Base-by-base conservation (phyloP, 345 rosid species). In the Salix purpurea region DNA sequence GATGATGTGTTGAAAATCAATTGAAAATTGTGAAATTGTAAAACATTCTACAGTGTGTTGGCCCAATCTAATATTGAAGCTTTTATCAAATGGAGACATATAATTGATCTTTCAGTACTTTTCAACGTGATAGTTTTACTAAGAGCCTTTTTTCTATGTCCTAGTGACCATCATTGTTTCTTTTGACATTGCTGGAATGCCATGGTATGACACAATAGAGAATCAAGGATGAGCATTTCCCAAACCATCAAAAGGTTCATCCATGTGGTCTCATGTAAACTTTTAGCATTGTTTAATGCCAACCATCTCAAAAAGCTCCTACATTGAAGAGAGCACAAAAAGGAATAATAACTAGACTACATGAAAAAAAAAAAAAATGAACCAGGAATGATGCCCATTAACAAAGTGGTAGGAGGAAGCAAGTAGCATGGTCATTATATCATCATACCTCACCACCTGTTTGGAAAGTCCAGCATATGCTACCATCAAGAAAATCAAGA, bases 401-500 rank as follows among this genome's bases (percentile, higher is more conserved):
- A 60, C 24, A 60, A 21, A 7, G 12, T 19, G 28, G 28, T 2
- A 19, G 12, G 28, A 7, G 2, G 65, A 4, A 32, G 44, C 13
- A 40, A 18, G 12, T 66, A 66, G 13, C 12, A 50, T 11, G 15
- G 68, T 10, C 32, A 66, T 73, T 67, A 60, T 15, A 73, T 46
- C 58, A 62, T 68, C 82, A 78, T 83, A 95, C 99, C 98, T 91
- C 96, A 4, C 94, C 97, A 75, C 79, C 67, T 54, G 98, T 91
- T 85, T 89, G 93, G 78, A 93, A 96, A 52, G 89, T 91, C 99
- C 99, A 93, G 78, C 82, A 79, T 65, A 89, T 79, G 74, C 82
- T 77, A 71, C 99, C 99, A 48, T 73, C 87, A 65, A 77, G 79
- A 83, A 88, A 88, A 76, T 96, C 92, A 74, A 96, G 83, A 82